These are phyloP conservation scores for Petunia axillaris DNA, from an alignment of 257 asterid genomes.

Conservation along the genomic window DNA sequence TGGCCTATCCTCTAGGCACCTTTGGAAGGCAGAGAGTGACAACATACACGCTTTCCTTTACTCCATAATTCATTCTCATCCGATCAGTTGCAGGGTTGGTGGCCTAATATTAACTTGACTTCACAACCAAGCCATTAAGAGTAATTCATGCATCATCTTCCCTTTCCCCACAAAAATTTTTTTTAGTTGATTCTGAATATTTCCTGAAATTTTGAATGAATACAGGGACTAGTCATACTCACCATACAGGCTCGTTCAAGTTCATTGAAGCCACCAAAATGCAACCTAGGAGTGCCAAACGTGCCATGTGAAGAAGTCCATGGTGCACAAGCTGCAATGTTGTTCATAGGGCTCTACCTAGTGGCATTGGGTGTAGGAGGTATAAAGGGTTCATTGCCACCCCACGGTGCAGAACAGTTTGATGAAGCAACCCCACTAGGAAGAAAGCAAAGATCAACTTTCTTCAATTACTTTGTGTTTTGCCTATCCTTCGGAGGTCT, in stretches of 20 bases:
- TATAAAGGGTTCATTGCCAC: constrained; percentile 76
- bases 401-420: constrained; percentile 87
- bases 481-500: constrained; percentile 74
- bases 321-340: constrained; percentile 75
- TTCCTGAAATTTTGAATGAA: neutral
- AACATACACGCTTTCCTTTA: no score
- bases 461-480: constrained; percentile 82
- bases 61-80: no score
- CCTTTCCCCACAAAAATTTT: neutral
- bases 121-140: neutral
- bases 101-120: no score
- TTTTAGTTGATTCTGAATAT: neutral
- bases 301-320: constrained; percentile 58
- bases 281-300: constrained; percentile 36
- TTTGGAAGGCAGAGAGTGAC: no score
- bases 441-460: constrained; percentile 73
- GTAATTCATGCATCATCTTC: neutral
- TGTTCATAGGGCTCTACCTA: constrained; percentile 68
- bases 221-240: constrained; percentile 72
- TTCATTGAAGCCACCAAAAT: constrained; percentile 65
- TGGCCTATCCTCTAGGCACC: no score
- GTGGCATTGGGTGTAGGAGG: constrained; percentile 88
- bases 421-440: constrained; percentile 67
- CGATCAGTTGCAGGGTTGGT: no score
- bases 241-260: constrained; percentile 71